These are phyloP conservation scores for Penicillium nucicola DNA, from an alignment of 495 filamentous ascomycete genomes.

Conservation along the genomic window DNA sequence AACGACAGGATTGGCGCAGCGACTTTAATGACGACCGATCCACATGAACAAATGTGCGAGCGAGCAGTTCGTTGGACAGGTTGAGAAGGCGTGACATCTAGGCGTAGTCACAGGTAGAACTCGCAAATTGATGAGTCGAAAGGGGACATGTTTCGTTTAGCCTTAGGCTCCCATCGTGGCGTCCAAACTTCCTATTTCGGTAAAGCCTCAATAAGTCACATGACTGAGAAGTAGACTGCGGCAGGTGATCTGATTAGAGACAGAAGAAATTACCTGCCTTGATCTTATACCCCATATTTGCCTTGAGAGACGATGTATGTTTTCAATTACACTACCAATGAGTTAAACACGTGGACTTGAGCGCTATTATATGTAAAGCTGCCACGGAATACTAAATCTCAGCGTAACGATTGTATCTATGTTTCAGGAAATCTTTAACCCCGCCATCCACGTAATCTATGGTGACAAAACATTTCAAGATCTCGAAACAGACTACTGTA, in stretches of 20 bases:
- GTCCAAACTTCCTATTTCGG: conserved; percentile 8
- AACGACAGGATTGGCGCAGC: conserved; percentile 6
- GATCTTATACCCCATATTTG: not conserved
- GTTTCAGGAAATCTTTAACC: conserved; percentile 5
- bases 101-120: conserved; percentile 3
- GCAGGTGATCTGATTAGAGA: not conserved
- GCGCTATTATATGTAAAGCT: not conserved
- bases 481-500: not conserved
- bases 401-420: conserved; percentile 5
- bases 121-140: conserved; percentile 5
- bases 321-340: conserved; percentile 1
- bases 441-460: conserved; percentile 1
- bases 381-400: not conserved
- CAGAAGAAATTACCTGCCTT: not conserved
- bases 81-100: conserved; percentile 4
- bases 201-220: conserved; percentile 5
- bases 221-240: conserved; percentile 4
- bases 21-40: conserved; percentile 5
- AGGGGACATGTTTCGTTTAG: conserved; percentile 3
- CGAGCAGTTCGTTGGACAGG: conserved; percentile 1
- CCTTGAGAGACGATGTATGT: not conserved
- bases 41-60: conserved; percentile 1
- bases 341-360: not conserved
- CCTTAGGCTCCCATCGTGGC: conserved; percentile 1
- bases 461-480: conserved; percentile 4